Conservation (phyloP, 129 eudicot genomes). For the Chrysanthemum lavandulifolium region DNA sequence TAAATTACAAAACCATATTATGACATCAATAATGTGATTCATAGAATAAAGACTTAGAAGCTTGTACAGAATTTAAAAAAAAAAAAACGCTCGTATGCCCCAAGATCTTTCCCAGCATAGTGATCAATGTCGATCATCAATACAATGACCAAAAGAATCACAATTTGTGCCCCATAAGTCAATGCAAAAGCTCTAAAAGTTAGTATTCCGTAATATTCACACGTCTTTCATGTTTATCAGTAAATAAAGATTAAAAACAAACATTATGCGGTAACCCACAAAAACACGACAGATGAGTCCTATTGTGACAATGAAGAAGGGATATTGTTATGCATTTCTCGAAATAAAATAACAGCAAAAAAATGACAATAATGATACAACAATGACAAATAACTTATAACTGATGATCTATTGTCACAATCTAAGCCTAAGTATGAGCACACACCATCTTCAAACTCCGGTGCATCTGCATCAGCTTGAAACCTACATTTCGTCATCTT, state of each 20-base stretch:
- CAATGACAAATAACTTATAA: constrained; percentile 17
- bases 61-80: no score
- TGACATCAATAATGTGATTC: no score
- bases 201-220: no score
- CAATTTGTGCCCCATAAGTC: neutral
- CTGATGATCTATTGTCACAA: constrained; percentile 28
- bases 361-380: constrained; percentile 30
- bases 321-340: constrained; percentile 12
- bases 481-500: constrained; percentile 74
- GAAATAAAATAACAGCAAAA: constrained; percentile 15
- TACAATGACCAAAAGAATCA: neutral
- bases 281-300: constrained; percentile 18
- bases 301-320: neutral
- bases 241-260: neutral
- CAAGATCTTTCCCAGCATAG: neutral
- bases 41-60: no score
- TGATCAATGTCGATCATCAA: neutral
- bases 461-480: constrained; percentile 27
- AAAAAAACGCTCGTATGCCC: neutral
- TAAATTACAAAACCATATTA: no score
- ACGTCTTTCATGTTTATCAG: no score
- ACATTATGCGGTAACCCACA: neutral
- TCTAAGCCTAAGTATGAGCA: constrained; percentile 31
- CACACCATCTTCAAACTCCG: constrained; percentile 19
- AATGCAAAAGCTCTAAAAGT: no score